A percentile compares a stretch with the other conserved stretches of the same genome.
Conservation (phyloP, 108 stramenopile species). For the Cyclotella kingstonii region DNA sequence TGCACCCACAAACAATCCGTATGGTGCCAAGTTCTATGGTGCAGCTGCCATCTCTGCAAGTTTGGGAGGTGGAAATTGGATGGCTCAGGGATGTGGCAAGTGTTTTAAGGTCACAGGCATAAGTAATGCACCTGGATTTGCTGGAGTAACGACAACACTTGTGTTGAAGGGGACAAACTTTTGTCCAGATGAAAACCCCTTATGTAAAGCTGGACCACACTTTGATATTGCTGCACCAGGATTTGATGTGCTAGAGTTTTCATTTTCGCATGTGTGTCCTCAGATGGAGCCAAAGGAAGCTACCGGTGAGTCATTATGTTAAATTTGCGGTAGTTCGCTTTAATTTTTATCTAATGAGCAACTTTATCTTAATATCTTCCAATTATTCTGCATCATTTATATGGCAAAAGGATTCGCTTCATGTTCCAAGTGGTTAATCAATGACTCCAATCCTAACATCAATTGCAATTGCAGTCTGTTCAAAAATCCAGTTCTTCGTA, state of each 20-base stretch:
- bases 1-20: slow-evolving; percentile 37
- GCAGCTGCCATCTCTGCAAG: slow-evolving; percentile 41
- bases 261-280: slow-evolving; percentile 13
- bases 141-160: slow-evolving; percentile 20
- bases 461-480: slow-evolving; percentile 33
- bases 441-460: neutral
- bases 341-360: neutral
- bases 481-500: slow-evolving; percentile 19
- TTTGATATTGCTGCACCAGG: slow-evolving; percentile 57
- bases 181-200: slow-evolving; percentile 38
- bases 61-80: slow-evolving; percentile 45
- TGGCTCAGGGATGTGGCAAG: slow-evolving; percentile 43
- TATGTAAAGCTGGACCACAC: slow-evolving; percentile 31
- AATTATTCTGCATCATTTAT: no score
- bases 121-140: slow-evolving; percentile 23
- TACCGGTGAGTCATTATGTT: slow-evolving; percentile 9
- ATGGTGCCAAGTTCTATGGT: slow-evolving; percentile 48
- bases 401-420: slow-evolving; percentile 28
- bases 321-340: neutral
- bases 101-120: slow-evolving; percentile 48
- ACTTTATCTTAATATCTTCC: neutral
- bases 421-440: slow-evolving; percentile 35
- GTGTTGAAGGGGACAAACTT: slow-evolving; percentile 46
- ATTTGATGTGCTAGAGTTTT: slow-evolving; percentile 37
- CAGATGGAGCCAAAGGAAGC: slow-evolving; percentile 19